Base-by-base conservation (phyloP, 352 stramenopile genomes). In the Phytopythium vexans region DNA sequence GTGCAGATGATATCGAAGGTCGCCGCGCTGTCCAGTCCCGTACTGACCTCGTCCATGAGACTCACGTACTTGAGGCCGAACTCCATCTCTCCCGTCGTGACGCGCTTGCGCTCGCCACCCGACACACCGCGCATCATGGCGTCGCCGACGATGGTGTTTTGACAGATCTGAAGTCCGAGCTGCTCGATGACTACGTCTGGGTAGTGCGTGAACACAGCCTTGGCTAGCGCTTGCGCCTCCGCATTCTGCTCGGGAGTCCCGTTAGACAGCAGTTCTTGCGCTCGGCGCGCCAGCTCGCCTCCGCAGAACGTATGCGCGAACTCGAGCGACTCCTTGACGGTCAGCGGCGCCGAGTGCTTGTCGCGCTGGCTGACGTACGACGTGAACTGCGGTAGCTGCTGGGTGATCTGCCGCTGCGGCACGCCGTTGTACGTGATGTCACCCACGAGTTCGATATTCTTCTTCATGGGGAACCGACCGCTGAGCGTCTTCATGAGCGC, bases 21-120 rank as follows among this genome's bases (percentile, higher is more conserved):
- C 4, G 73, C 67, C 2, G 76, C 76, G 35, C 65, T 79, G 69
- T 87, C 76, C 9, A 87, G 67, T 4, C 76, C 76, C n/a, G 74
- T 85, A 27, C 68, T 82, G 70, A 85, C 79, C 57, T 86, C 69
- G 63, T 97, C 90, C 60, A 96, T 79, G 21, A 96, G 52, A 14
- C 91, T 65, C 41, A 92, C 68, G 3, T 54, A 53, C n/a, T 87
- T 82, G 57, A 82, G 66, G 1, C 82, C 92, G 8, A 96, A 74
- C 46, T 96, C 66, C 62, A 95, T 89, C 40, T 88, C 88, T 14
- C 77, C 83, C 38, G 89, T 88, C 52, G 91, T 96, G 15, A 95
- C 74, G 15, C 89, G 70, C 66, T 97, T 97, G 56, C 78, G 81
- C 64, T 97, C 89, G 31, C 89, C 88, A 42, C 89, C 89, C 7